Evolutionary conservation across 192 early-diverging fungal genomes (phyloP).

Genomic region (Backusella australiensis): DNA sequence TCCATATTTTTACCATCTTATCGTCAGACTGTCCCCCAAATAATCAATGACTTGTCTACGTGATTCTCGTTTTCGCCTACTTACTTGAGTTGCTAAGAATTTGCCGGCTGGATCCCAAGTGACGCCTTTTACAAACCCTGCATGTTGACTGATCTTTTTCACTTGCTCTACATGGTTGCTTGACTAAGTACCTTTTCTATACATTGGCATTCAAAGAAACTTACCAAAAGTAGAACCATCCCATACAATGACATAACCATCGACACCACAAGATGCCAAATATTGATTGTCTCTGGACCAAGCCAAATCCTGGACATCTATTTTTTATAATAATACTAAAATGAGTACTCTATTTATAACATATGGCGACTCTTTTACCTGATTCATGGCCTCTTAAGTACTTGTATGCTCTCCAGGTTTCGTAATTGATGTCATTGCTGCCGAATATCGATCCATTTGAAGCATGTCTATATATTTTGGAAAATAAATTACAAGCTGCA

Average conservation of each 20-base stretch:
- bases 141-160: conserved; percentile 64
- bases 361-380: background rate
- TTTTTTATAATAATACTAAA: background rate
- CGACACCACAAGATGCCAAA: conserved; percentile 89
- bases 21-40: conserved; percentile 74
- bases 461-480: conserved; percentile 5
- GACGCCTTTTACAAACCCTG: conserved; percentile 94
- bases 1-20: conserved; percentile 83
- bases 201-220: background rate
- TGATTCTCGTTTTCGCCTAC: background rate
- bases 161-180: conserved; percentile 42
- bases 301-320: conserved; percentile 86
- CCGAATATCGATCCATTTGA: background rate
- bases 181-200: background rate
- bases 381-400: conserved; percentile 11
- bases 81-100: conserved; percentile 86
- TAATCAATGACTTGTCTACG: background rate
- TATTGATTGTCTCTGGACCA: conserved; percentile 88
- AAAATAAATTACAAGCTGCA: background rate
- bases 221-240: conserved; percentile 77
- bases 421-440: conserved; percentile 5
- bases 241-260: conserved; percentile 85
- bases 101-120: conserved; percentile 95
- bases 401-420: conserved; percentile 13
- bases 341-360: background rate